phyloP scores from a whole-genome alignment of 2,329 filamentous ascomycete species.

The Penicillium frequentans region DNA sequence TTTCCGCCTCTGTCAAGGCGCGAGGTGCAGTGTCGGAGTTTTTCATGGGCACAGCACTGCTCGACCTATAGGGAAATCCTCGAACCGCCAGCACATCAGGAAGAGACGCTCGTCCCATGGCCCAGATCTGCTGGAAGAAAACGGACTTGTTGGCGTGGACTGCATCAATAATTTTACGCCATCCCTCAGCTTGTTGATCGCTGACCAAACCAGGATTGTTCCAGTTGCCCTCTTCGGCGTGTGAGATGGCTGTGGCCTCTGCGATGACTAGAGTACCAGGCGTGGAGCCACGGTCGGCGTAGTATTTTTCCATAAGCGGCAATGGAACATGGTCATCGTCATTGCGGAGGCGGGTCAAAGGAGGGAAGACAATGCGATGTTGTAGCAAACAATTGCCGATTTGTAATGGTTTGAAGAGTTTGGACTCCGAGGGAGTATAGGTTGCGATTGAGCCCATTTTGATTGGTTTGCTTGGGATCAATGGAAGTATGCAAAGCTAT shows the following conservation, averaged over 20 bases:
- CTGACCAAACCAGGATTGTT: slow-evolving; percentile 2
- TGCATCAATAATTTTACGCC: background rate
- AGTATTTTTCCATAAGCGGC: slow-evolving; percentile 6
- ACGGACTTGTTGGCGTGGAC: slow-evolving; percentile 4
- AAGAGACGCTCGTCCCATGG: slow-evolving; percentile 2
- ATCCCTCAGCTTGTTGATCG: background rate
- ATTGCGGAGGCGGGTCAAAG: background rate
- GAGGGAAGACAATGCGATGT: background rate
- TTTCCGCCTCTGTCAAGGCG: slow-evolving; percentile 1
- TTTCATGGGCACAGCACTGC: slow-evolving; percentile 1
- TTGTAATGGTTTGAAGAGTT: slow-evolving; percentile 1
- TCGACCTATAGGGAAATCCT: slow-evolving; percentile 2
- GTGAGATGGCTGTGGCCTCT: slow-evolving; percentile 2
- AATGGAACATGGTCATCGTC: slow-evolving; percentile 3
- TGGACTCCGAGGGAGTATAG: background rate
- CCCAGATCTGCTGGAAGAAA: slow-evolving; percentile 7
- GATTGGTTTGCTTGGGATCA: background rate
- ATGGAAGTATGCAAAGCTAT: background rate
- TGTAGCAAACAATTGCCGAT: background rate
- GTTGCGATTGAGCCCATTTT: slow-evolving; percentile 1
- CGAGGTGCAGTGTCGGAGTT: background rate
- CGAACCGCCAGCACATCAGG: background rate
- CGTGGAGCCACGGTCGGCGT: slow-evolving; percentile 3
- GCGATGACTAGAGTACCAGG: background rate
- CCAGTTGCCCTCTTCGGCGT: background rate